Evolutionary conservation across 1,284 basidiomycete genomes (phyloP), one percentile per base, ranked within the genome.

Genomic region (Cerioporus squamosus): DNA sequence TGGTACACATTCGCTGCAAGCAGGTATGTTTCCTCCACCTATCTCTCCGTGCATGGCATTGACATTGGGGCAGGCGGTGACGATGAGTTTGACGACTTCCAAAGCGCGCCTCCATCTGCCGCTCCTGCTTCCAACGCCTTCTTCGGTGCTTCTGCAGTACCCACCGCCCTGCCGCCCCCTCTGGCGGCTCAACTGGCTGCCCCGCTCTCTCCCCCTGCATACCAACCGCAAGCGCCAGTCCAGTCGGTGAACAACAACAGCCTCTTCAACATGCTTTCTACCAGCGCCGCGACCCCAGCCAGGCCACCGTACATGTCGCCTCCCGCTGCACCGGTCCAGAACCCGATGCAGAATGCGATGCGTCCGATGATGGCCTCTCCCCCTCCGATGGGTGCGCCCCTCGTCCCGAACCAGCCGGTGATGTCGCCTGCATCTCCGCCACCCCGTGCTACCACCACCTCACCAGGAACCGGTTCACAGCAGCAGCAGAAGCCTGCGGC

Each of bases 81-180:
- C 71, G 95, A 97, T 67, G 95, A 97, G 61, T 97, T 97, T 72
- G 91, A 88, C 61, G 95, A 96, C 72, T 97, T 97, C 81, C 90
- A 95, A 76, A 85, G 84, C 51, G 92, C 93, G 1, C 88, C 90
- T 2, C 74, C 84, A 0, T 71, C 77, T 2, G 66, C 76, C 2
- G 66, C 69, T 9, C 62, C 76, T 2, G 44, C 73, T 17, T 68
- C 67, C 17, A 70, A 73, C 20, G 46, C 68, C 39, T 76, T 83
- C 52, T 77, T 73, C 53, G 24, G 61, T 43, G 53, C 65, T 26
- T 26, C 26, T 9, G 44, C 33, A 7, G 45, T 55, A 9, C 56
- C 57, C n/a, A 57, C 49, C 42, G 62, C 68, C 46, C 69, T 55
- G 1, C 44, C 64, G 17, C 62, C 63, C 15, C 59, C 65, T 9